Evolutionary conservation across 495 filamentous ascomycete genomes (phyloP).

Genomic region (Penicillium maclennaniae): DNA sequence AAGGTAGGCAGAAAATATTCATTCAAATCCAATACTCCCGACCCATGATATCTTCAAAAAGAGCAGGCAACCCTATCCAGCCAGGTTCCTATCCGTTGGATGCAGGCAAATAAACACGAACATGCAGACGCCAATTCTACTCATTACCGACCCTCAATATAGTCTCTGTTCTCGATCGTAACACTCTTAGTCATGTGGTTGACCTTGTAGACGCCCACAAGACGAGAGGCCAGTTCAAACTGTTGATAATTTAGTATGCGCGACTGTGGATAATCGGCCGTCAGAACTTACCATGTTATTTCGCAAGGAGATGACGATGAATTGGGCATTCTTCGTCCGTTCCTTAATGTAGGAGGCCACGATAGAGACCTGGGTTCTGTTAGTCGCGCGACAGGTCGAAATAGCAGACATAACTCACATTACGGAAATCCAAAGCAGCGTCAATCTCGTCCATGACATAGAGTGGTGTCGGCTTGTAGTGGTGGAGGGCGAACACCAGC

Average conservation of each 20-base stretch:
- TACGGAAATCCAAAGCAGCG: conserved; percentile 94
- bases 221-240: conserved; percentile 89
- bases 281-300: conserved; percentile 78
- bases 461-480: conserved; percentile 94
- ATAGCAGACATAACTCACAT: conserved; percentile 57
- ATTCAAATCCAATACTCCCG: conserved; percentile 20
- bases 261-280: background rate
- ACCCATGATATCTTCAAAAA: conserved; percentile 32
- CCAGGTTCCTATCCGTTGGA: conserved; percentile 19
- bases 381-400: conserved; percentile 8
- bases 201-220: conserved; percentile 98
- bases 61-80: conserved; percentile 19
- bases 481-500: conserved; percentile 93
- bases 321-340: conserved; percentile 97
- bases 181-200: conserved; percentile 99
- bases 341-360: conserved; percentile 99
- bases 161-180: conserved; percentile 89
- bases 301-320: conserved; percentile 94
- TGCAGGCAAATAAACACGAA: conserved; percentile 13
- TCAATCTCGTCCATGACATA: conserved; percentile 99
- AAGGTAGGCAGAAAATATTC: conserved; percentile 8
- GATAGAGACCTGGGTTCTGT: conserved; percentile 74
- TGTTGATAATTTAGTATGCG: conserved; percentile 20
- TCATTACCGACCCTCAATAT: conserved; percentile 53
- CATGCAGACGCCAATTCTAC: conserved; percentile 5